A percentile compares a stretch with the other conserved stretches of the same genome.
phyloP scores from a whole-genome alignment of 305 asterid genomes.

The Fraxinus paxiana region DNA sequence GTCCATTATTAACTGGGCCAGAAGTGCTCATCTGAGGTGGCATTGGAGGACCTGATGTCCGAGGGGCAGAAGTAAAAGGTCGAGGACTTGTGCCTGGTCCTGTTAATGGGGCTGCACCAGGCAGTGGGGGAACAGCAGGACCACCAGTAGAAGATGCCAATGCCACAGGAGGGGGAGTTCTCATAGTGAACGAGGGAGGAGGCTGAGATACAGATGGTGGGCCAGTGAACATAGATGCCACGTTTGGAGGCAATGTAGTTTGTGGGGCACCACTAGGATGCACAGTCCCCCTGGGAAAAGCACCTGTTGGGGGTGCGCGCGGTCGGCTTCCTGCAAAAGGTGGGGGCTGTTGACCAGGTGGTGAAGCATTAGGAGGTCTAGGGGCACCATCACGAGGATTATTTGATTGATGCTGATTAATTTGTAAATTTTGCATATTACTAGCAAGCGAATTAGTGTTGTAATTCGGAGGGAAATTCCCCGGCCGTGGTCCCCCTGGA shows the following conservation, averaged over 20 bases:
- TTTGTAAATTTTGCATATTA: constrained; percentile 75
- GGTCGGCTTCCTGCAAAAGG: constrained; percentile 62
- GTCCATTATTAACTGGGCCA: constrained; percentile 62
- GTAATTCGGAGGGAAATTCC: constrained; percentile 65
- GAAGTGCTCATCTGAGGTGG: constrained; percentile 40
- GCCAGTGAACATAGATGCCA: constrained; percentile 44
- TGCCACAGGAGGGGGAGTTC: constrained; percentile 72
- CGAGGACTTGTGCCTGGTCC: constrained; percentile 56
- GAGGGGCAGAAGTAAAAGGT: constrained; percentile 48
- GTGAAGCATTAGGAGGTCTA: constrained; percentile 31
- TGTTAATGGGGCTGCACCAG: constrained; percentile 21
- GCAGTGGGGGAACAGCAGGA: constrained; percentile 35
- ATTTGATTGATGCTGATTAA: constrained; percentile 49
- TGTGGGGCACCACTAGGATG: constrained; percentile 54
- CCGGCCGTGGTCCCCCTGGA: constrained; percentile 86
- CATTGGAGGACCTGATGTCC: constrained; percentile 39
- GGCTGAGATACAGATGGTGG: constrained; percentile 60
- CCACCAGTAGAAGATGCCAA: constrained; percentile 51
- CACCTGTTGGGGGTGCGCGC: constrained; percentile 75
- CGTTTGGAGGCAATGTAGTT: constrained; percentile 45
- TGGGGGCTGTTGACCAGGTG: constrained; percentile 77
- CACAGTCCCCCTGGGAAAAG: constrained; percentile 50
- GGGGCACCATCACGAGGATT: constrained; percentile 22
- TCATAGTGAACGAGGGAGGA: constrained; percentile 52
- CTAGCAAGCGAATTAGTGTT: constrained; percentile 72